Percentiles rank a stretch among this genome's conserved stretches.
These are phyloP conservation scores for Talinum fruticosum DNA, from an alignment of 148 eudicot genomes.

Conservation along the genomic window DNA sequence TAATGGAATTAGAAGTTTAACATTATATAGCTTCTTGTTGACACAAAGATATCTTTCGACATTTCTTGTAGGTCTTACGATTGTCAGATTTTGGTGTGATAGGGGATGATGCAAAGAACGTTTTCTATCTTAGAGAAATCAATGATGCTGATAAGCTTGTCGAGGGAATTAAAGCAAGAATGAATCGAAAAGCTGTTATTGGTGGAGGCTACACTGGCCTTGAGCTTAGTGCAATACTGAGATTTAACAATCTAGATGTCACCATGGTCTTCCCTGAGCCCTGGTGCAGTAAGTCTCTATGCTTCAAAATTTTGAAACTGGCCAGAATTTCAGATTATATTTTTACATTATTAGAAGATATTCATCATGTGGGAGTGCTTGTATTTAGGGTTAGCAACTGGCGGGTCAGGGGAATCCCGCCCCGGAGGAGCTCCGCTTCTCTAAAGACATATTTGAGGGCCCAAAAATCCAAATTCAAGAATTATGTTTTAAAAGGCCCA, in stretches of 20 bases:
- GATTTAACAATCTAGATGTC: conserved; percentile 73
- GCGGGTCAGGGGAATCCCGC: no score
- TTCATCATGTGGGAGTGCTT: no score
- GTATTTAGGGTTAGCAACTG: no score
- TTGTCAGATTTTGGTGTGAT: conserved; percentile 82
- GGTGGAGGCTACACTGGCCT: conserved; percentile 99
- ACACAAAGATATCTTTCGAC: no score
- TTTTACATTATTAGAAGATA: no score
- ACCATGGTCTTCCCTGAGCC: conserved; percentile 99
- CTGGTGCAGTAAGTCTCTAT: conserved; percentile 99
- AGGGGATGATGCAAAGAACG: conserved; percentile 95
- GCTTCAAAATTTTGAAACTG: no score
- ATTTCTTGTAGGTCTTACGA: conserved; percentile 62
- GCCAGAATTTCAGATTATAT: no score
- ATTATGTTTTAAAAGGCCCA: no score
- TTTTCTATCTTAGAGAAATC: conserved; percentile 86
- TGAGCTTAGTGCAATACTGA: conserved; percentile 87
- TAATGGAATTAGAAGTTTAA: no score
- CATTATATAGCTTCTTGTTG: conserved; percentile 3
- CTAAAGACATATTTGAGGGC: no score
- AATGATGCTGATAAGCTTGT: conserved; percentile 90
- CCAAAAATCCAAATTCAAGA: no score
- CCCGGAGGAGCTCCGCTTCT: no score
- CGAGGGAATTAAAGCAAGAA: conserved; percentile 76
- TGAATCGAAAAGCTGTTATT: conserved; percentile 75